Evolutionary conservation across 139 green algal genomes (phyloP), one percentile per base, ranked within the genome.

Genomic region (Parachlorella kessleri): DNA sequence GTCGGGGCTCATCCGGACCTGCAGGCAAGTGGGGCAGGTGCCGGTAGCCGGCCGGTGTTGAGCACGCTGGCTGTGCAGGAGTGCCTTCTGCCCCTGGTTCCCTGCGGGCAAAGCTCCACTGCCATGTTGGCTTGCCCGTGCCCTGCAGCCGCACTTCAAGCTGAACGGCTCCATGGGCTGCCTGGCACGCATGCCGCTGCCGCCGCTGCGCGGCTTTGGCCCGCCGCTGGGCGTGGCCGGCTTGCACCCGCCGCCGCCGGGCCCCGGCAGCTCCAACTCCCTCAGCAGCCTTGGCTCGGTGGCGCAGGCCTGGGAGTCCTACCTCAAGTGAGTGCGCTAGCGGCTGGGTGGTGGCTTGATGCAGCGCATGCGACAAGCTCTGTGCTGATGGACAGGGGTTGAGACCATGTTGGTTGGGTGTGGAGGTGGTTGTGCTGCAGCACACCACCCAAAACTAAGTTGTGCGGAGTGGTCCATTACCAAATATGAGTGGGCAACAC

Each of bases 161-260:
- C 75, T 89, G 26, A 88, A 84, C 39, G 88, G 66, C 33, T 77
- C 88, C 2, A 75, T 92, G 24, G 88, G 88, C 24, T 91, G 86
- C 74, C 79, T 92, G 65, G 86, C 78, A 1, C 77, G 88, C 55
- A 86, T 91, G 66, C 87, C 87, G 38, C 78, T 92, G 64, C 87
- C 87, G 2, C 35, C 76, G 9, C 40, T 82, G 36, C 63, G 66
- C 30, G 32, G 39, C 38, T 33, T 76, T 55, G 55, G 70, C 41
- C 65, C 59, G 75, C 63, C 70, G 39, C 4, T 23, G 54, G 23
- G 54, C 41, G 41, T 69, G 55, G 32, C 24, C 53, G 66, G n/a
- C n/a, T n/a, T n/a, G 18, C 53, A 28, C 18, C 53, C 53, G 36
- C 73, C 21, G 32, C 8, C 18, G 39, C 66, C 21, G 30, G 48